Conservation (phyloP, 1,284 basidiomycete genomes). For the Cryptococcus sp. region DNA sequence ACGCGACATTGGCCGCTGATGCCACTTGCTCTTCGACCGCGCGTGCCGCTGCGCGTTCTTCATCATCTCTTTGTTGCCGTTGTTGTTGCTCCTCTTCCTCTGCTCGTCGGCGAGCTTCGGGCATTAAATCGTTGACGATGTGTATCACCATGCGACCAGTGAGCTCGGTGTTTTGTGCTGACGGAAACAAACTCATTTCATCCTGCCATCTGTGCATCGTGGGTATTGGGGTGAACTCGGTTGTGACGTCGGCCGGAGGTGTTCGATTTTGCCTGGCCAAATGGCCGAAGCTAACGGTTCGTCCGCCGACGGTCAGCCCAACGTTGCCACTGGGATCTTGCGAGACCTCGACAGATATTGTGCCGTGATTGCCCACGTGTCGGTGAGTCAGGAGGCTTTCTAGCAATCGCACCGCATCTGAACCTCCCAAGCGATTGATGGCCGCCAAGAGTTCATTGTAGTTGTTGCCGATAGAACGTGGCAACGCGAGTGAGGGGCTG, state of each 20-base stretch:
- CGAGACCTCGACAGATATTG: constrained; percentile 40
- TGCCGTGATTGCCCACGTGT: constrained; percentile 26
- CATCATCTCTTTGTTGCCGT: constrained; percentile 39
- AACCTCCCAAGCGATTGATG: constrained; percentile 79
- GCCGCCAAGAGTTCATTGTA: constrained; percentile 70
- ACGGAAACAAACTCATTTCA: constrained; percentile 78
- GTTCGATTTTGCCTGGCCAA: constrained; percentile 10
- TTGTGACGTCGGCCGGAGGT: constrained; percentile 20
- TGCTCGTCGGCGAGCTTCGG: constrained; percentile 63
- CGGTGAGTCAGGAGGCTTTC: constrained; percentile 63
- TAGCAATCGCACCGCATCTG: constrained; percentile 77
- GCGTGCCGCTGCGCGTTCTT: constrained; percentile 29
- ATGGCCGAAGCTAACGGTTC: constrained; percentile 55
- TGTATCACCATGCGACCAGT: constrained; percentile 73
- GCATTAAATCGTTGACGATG: constrained; percentile 75
- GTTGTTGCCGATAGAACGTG: constrained; percentile 54
- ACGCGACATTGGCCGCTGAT: constrained; percentile 25
- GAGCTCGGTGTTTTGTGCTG: constrained; percentile 66
- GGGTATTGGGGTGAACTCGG: constrained; percentile 63
- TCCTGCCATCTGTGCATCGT: constrained; percentile 91
- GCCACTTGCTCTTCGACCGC: constrained; percentile 21
- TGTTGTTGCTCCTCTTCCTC: constrained; percentile 50
- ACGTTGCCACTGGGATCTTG: constrained; percentile 34
- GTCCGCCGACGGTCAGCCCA: constrained; percentile 36
- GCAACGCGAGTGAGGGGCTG: constrained; percentile 57